Conservation (phyloP, 2,329 filamentous ascomycete species). For the Biscogniauxia marginata region DNA sequence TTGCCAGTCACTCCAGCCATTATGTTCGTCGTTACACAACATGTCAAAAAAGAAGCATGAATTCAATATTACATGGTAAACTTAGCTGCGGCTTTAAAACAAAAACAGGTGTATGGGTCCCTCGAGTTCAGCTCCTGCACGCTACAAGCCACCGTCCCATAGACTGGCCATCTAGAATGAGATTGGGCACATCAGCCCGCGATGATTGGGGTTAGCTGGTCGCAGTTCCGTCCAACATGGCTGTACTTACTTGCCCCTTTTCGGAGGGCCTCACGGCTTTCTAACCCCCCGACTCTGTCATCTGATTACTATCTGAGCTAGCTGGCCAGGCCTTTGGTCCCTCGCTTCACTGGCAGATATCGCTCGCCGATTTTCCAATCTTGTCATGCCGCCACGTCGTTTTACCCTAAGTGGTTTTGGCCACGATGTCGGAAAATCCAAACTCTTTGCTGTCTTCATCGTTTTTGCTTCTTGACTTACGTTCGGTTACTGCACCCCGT, state of each 20-base stretch:
- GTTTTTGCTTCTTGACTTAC: neutral
- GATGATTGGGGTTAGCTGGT: constrained; percentile 20
- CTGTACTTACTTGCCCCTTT: constrained; percentile 2
- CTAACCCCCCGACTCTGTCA: constrained; percentile 7
- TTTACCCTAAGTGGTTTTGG: too few relatives aligned
- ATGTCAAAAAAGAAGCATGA: too few relatives aligned
- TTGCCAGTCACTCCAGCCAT: too few relatives aligned
- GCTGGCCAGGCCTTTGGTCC: neutral
- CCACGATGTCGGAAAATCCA: too few relatives aligned
- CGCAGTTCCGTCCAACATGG: constrained; percentile 5
- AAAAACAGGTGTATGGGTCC: constrained; percentile 15
- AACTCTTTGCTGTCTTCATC: too few relatives aligned
- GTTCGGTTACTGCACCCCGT: neutral
- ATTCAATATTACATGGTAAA: too few relatives aligned
- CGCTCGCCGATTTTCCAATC: neutral
- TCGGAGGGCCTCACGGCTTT: constrained; percentile 2
- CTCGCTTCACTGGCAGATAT: neutral
- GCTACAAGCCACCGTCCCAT: constrained; percentile 22
- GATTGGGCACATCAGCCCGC: constrained; percentile 9
- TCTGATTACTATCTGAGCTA: neutral
- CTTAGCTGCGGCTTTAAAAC: constrained; percentile 10
- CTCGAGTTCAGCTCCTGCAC: constrained; percentile 31
- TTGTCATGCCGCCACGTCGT: too few relatives aligned
- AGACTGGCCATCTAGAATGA: constrained; percentile 17
- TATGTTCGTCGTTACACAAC: too few relatives aligned